phyloP scores from a whole-genome alignment of 78 protist species.

The Anaeramoeba ignava region DNA sequence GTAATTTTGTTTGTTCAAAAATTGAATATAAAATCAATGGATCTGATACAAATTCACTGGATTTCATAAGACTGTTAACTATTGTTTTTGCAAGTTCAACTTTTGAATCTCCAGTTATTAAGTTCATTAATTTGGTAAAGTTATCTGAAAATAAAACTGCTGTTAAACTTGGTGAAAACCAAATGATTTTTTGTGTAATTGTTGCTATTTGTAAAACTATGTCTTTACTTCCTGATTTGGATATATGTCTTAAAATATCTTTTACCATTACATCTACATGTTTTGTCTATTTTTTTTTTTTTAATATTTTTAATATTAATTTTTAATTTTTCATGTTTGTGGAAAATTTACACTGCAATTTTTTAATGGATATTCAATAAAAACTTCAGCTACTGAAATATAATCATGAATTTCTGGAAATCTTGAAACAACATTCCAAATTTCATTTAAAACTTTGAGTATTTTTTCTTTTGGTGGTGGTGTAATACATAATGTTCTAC shows the following conservation, averaged over 20 bases:
- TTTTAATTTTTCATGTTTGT: no score
- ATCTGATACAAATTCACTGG: no score
- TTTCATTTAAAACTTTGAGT: constrained; percentile 32
- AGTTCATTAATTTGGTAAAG: constrained; percentile 54
- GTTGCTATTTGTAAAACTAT: no score
- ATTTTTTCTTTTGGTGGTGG: constrained; percentile 28
- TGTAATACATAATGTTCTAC: constrained; percentile 33
- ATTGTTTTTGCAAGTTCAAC: constrained; percentile 25
- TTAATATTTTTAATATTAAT: no score
- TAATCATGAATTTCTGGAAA: constrained; percentile 40
- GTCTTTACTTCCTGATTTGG: no score
- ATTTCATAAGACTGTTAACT: neutral
- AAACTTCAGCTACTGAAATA: constrained; percentile 52
- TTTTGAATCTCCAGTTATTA: constrained; percentile 49
- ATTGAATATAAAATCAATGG: constrained; percentile 38
- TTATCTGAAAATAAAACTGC: constrained; percentile 28
- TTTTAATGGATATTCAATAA: constrained; percentile 55
- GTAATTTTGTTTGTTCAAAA: constrained; percentile 38
- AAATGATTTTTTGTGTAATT: no score
- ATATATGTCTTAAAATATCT: no score
- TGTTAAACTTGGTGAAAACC: no score
- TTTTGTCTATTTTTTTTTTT: no score
- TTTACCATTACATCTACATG: no score
- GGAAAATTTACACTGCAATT: constrained; percentile 41
- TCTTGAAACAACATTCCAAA: constrained; percentile 44